Evolutionary conservation across 2,329 filamentous ascomycete species (phyloP).

Genomic region (Diplodia intermedia): DNA sequence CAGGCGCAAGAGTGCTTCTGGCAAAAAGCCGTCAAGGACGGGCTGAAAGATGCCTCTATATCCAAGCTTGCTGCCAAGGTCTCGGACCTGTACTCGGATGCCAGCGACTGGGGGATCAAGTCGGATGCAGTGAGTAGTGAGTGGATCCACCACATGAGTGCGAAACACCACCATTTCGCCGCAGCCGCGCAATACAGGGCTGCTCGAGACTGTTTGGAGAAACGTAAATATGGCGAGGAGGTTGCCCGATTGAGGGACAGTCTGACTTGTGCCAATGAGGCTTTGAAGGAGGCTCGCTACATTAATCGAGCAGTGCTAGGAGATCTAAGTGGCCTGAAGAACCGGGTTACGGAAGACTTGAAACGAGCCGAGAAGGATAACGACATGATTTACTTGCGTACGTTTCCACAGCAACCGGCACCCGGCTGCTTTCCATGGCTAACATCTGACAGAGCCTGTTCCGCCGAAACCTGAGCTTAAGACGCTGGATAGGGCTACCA

Average conservation of each 20-base stretch:
- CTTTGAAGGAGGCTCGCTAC: slow-evolving; percentile 81
- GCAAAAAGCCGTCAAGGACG: slow-evolving; percentile 95
- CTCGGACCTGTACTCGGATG: slow-evolving; percentile 85
- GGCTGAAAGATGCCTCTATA: slow-evolving; percentile 89
- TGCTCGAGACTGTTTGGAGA: slow-evolving; percentile 89
- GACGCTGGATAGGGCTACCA: slow-evolving; percentile 82
- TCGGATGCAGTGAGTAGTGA: slow-evolving; percentile 89
- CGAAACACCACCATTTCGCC: slow-evolving; percentile 96
- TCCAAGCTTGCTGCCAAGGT: slow-evolving; percentile 90
- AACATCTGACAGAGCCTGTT: slow-evolving; percentile 64
- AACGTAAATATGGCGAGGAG: slow-evolving; percentile 93
- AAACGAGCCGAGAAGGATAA: slow-evolving; percentile 96
- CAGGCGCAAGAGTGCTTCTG: slow-evolving; percentile 98
- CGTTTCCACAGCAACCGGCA: slow-evolving; percentile 39
- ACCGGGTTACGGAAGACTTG: slow-evolving; percentile 81
- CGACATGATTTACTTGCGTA: slow-evolving; percentile 88
- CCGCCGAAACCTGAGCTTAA: slow-evolving; percentile 88
- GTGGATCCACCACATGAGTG: slow-evolving; percentile 98
- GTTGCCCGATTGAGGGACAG: slow-evolving; percentile 85
- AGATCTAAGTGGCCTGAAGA: slow-evolving; percentile 84
- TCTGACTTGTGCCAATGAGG: slow-evolving; percentile 81
- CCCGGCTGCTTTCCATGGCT: background rate
- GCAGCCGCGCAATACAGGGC: slow-evolving; percentile 93
- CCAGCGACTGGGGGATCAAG: slow-evolving; percentile 84
- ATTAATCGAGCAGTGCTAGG: slow-evolving; percentile 81